Base-by-base conservation (phyloP, 345 rosid species). In the Sapria himalayana region DNA sequence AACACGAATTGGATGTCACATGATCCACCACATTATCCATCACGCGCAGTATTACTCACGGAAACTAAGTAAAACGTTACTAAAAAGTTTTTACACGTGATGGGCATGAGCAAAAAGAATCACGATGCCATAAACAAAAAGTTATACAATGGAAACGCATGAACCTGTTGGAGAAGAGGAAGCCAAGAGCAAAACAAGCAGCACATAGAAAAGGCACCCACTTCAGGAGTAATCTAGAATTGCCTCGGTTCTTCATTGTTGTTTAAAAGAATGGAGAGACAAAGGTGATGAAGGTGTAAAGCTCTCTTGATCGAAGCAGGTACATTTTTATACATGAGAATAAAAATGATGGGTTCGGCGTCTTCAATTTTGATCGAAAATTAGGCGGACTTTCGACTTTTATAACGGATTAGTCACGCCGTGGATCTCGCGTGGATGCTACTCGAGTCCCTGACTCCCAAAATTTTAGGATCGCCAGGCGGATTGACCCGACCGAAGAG, bases 161-260 rank as follows among this genome's bases (percentile, higher is more conserved):
- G 22, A 4, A 89, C 98, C 85, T 67, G 67, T 59, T 63, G 45
- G 81, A 66, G 79, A 76, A 60, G 62, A 82, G 55, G 22, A 65
- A 54, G 38, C 95, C 98, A 38, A 82, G 68, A 55, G 61, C 59
- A 54, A 82, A 89, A 67, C 56, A 82, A 43, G 57, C 71, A 35
- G 61, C 45, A 56, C 95, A 89, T 59, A 89, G 18, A 27, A 79
- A 39, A 0, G 91, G 93, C 57, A 89, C 61, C 98, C 93, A 82
- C 66, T 43, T 74, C 10, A 58, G 29, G 37, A 91, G 74, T 25
- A 79, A 29, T 48, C 59, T 73, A 32, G 9, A 45, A 29, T 66
- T 18, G 45, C 52, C 56, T 23, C 81, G 93, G 21, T 39, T 57
- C 66, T 69, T 89, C 95, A 89, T 82, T 19, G 36, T 29, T 55